Evolutionary conservation across 2,329 filamentous ascomycete genomes (phyloP).

Genomic region (Trichoderma sp.): DNA sequence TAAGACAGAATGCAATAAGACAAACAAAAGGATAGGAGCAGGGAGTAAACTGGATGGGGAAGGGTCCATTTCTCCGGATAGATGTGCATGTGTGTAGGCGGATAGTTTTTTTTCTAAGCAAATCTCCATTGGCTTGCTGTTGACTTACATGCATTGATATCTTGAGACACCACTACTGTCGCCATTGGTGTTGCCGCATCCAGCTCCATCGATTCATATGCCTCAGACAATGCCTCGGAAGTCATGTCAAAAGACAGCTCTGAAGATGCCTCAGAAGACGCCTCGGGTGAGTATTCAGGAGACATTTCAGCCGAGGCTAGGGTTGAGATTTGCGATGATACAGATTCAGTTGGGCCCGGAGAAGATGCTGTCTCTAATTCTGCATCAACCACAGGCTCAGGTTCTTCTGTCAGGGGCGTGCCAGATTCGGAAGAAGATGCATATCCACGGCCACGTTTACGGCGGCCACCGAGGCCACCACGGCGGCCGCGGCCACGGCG

Average conservation of each 20-base stretch:
- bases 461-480: neutral
- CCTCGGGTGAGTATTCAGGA: neutral
- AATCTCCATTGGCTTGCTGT: neutral
- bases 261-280: neutral
- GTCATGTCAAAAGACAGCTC: neutral
- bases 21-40: slow-evolving; percentile 1
- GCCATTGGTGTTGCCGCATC: neutral
- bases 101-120: neutral
- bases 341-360: slow-evolving; percentile 2
- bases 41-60: neutral
- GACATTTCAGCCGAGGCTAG: neutral
- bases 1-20: neutral
- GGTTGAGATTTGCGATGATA: neutral
- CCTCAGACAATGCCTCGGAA: neutral
- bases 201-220: neutral
- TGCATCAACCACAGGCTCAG: neutral
- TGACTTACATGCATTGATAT: neutral
- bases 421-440: slow-evolving; percentile 12
- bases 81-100: neutral
- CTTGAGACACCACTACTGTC: neutral
- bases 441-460: neutral
- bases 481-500: neutral
- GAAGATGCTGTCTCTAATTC: neutral
- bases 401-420: slow-evolving; percentile 23
- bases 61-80: neutral